Evolutionary conservation across 2,329 filamentous ascomycete species (phyloP), one percentile per base, ranked within the genome.

Genomic region (Aspergillus hortae): DNA sequence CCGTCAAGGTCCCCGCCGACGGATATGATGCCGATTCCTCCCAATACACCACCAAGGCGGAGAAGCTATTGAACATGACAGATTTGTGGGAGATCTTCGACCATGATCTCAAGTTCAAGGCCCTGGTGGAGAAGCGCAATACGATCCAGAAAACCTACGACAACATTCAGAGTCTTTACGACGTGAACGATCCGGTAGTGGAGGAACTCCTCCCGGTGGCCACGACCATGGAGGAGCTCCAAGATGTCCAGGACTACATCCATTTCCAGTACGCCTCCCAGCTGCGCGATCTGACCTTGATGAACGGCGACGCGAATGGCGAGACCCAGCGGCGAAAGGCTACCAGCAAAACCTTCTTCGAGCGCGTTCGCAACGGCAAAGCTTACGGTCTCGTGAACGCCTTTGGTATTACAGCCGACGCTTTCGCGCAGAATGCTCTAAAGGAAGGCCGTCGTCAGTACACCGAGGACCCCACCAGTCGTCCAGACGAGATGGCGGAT

Each of bases 81-180:
- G 92, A 99, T 62, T 76, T 99, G 2, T 99, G 94, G 94, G 88
- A 91, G 49, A 90, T 99, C 46, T 83, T 97, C 40, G 94, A 99
- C 62, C 81, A 95, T 48, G 94, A 99, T 67, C 85, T 97, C 67
- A 96, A 96, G 69, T 99, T 95, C 71, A 87, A 92, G 44, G 94
- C 92, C 1, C 83, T 97, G 49, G 81, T 95, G 43, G 94, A 99
- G 65, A 96, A 96, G 77, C 85, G 92, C 35, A 92, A 92, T 61
- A 83, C 89, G 2, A 81, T 99, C 12, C 86, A 92, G 63, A 88
- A 84, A 72, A 87, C 86, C 0, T 92, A 86, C 57, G 84, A 90
- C 14, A 89, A 86, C 55, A 75, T 99, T 17, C 87, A 85, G 64
- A 74, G 75, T 1, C 72, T 96, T 5, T 74, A 83, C 15, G 80